Evolutionary conservation across 129 eudicot genomes (phyloP).

Genomic region (Flaveria bidentis): DNA sequence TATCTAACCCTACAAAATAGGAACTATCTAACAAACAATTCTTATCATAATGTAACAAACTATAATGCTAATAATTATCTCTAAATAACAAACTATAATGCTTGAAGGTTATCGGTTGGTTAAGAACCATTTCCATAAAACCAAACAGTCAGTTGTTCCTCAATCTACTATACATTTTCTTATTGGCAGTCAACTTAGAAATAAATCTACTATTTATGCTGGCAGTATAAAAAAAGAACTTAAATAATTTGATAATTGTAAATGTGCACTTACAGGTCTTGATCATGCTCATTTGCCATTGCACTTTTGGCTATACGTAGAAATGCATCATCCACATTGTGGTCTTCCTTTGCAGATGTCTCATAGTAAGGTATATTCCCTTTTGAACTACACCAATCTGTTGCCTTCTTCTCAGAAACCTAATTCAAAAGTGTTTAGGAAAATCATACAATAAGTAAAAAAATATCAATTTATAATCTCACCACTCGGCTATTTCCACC

Average conservation of each 20-base stretch:
- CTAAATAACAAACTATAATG: too few relatives aligned
- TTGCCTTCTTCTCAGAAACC: conserved; percentile 82
- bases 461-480: conserved; percentile 19
- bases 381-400: conserved; percentile 89
- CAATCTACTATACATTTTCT: too few relatives aligned
- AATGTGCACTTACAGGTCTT: conserved; percentile 67
- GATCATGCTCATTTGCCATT: conserved; percentile 76
- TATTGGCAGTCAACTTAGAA: too few relatives aligned
- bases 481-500: conserved; percentile 96
- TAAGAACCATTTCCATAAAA: too few relatives aligned
- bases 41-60: too few relatives aligned
- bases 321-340: conserved; percentile 80
- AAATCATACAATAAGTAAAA: background rate
- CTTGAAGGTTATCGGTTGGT: too few relatives aligned
- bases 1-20: too few relatives aligned
- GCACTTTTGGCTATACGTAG: conserved; percentile 72
- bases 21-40: too few relatives aligned
- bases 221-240: too few relatives aligned
- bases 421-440: conserved; percentile 22
- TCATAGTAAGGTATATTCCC: conserved; percentile 88
- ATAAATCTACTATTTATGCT: too few relatives aligned
- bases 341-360: conserved; percentile 92
- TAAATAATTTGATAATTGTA: background rate
- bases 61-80: too few relatives aligned
- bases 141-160: too few relatives aligned